These are phyloP conservation scores for Symmetrospora coprosmae DNA, from an alignment of 768 basidiomycete genomes.

Conservation along the genomic window DNA sequence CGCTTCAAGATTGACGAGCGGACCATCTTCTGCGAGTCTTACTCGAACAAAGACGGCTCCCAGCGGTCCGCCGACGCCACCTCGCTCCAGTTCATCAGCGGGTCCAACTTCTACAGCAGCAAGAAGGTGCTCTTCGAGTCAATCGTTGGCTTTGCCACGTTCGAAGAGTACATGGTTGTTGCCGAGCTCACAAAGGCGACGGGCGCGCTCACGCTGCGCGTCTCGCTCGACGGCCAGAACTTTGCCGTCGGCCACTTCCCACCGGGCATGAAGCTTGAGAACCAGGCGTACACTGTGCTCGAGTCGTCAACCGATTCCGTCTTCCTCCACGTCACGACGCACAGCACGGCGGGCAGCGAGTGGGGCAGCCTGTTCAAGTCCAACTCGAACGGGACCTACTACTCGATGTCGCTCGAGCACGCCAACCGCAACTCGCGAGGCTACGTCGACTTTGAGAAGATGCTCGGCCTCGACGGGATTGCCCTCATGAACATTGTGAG, in stretches of 20 bases:
- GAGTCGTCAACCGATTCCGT: conserved; percentile 86
- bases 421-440: conserved; percentile 80
- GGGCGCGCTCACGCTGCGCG: conserved; percentile 50
- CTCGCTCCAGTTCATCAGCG: conserved; percentile 64
- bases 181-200: conserved; percentile 54
- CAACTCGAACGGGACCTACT: conserved; percentile 97
- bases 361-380: conserved; percentile 92
- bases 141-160: conserved; percentile 90
- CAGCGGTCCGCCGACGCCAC: conserved; percentile 53
- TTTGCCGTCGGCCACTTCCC: conserved; percentile 85
- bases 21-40: conserved; percentile 87
- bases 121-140: conserved; percentile 67
- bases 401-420: conserved; percentile 64
- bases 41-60: conserved; percentile 60
- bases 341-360: conserved; percentile 53
- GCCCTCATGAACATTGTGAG: conserved; percentile 80
- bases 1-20: conserved; percentile 64
- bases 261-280: conserved; percentile 70
- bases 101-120: conserved; percentile 54
- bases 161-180: conserved; percentile 89
- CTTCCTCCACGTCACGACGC: conserved; percentile 92
- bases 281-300: conserved; percentile 83
- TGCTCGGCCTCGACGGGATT: conserved; percentile 88
- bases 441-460: conserved; percentile 95
- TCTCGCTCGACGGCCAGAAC: conserved; percentile 74